These are phyloP conservation scores for Mycena citricolor DNA, from an alignment of 1,284 basidiomycete genomes.

Conservation along the genomic window DNA sequence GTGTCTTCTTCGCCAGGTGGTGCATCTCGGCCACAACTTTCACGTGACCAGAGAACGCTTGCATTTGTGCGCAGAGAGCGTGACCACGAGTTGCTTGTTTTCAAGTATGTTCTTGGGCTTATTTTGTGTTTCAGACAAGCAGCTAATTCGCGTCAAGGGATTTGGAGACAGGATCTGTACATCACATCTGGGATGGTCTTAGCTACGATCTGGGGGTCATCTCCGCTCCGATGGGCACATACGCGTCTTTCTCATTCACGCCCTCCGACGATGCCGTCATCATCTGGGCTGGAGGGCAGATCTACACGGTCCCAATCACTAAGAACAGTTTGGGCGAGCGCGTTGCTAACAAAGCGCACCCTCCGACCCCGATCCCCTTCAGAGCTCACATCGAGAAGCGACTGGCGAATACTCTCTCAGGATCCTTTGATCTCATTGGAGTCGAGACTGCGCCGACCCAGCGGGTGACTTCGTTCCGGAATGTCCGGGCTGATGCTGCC, in stretches of 20 bases:
- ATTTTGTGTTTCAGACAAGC: neutral
- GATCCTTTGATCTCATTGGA: conserved; percentile 46
- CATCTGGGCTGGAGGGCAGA: conserved; percentile 72
- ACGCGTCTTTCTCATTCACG: conserved; percentile 70
- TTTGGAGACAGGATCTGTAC: conserved; percentile 60
- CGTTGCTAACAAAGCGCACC: conserved; percentile 33
- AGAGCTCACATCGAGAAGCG: conserved; percentile 59
- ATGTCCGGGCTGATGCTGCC: conserved; percentile 52
- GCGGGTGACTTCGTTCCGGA: conserved; percentile 58
- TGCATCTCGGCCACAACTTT: conserved; percentile 69
- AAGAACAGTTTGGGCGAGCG: conserved; percentile 51
- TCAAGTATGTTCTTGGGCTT: conserved; percentile 52
- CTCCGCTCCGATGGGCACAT: conserved; percentile 74
- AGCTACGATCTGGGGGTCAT: conserved; percentile 62
- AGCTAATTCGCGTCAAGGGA: conserved; percentile 46
- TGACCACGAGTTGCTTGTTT: conserved; percentile 67
- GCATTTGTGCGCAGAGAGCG: conserved; percentile 74
- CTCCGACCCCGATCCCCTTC: conserved; percentile 55
- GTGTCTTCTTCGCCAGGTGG: conserved; percentile 62
- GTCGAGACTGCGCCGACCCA: conserved; percentile 56
- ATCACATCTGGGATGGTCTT: conserved; percentile 67
- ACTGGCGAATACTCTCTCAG: conserved; percentile 57
- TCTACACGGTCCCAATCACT: conserved; percentile 57
- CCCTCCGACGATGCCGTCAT: conserved; percentile 61
- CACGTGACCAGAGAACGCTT: conserved; percentile 64